Conservation (phyloP, 495 filamentous ascomycete genomes). For the Tuber magnatum region DNA sequence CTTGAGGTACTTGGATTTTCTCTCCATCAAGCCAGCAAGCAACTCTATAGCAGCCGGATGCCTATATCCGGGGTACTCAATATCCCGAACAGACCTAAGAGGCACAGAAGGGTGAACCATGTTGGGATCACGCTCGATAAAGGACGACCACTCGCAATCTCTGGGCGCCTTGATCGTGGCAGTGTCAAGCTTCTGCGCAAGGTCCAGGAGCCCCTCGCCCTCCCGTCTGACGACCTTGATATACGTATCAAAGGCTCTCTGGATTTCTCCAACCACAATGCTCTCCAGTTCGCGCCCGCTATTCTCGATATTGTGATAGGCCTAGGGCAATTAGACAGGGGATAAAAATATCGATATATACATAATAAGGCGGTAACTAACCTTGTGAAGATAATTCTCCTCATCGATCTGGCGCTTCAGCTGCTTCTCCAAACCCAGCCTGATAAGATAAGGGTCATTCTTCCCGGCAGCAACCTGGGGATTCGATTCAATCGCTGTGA, state of each 20-base stretch:
- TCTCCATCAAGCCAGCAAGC: conserved; percentile 80
- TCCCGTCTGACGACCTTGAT: conserved; percentile 83
- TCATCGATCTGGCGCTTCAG: conserved; percentile 89
- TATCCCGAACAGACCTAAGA: conserved; percentile 68
- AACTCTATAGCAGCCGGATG: conserved; percentile 83
- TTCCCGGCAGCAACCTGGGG: conserved; percentile 68
- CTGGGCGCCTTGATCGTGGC: conserved; percentile 84
- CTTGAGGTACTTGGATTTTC: conserved; percentile 98
- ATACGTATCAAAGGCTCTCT: conserved; percentile 91
- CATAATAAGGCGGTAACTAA: conserved; percentile 44
- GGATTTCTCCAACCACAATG: conserved; percentile 93
- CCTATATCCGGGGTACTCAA: conserved; percentile 87
- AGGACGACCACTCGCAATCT: conserved; percentile 81
- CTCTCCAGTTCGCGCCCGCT: conserved; percentile 91
- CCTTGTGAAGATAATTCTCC: conserved; percentile 92
- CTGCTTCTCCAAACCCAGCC: conserved; percentile 75
- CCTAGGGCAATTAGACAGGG: conserved; percentile 50
- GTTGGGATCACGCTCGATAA: conserved; percentile 73
- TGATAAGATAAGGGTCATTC: conserved; percentile 82
- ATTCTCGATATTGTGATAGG: conserved; percentile 87
- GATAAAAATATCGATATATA: not conserved
- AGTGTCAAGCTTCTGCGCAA: conserved; percentile 71
- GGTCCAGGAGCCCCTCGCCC: conserved; percentile 68
- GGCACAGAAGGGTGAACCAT: conserved; percentile 81
- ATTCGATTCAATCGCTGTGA: conserved; percentile 70